Percentiles rank a stretch among this genome's conserved stretches.
phyloP scores from a whole-genome alignment of 2,329 filamentous ascomycete species.

The Chaetomiaceae sp. region DNA sequence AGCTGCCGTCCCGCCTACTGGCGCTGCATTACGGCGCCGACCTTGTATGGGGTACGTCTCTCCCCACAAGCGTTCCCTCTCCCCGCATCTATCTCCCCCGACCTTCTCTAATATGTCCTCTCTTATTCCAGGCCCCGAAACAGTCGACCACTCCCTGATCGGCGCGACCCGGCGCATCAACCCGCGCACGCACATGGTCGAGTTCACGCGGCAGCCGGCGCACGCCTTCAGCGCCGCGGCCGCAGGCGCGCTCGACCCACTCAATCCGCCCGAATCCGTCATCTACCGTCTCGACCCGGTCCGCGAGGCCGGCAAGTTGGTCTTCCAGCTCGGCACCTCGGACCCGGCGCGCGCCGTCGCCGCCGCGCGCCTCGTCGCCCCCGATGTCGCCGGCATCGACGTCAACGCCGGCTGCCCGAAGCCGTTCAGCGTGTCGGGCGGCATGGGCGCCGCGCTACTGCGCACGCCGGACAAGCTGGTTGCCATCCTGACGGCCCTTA shows the following conservation, averaged over 20 bases:
- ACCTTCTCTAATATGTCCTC: no score
- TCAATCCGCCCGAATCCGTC: slow-evolving; percentile 45
- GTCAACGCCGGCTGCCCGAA: slow-evolving; percentile 98
- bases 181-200: slow-evolving; percentile 68
- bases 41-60: slow-evolving; percentile 76
- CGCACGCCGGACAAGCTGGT: slow-evolving; percentile 77
- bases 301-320: slow-evolving; percentile 65
- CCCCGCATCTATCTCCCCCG: background rate
- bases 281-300: slow-evolving; percentile 80
- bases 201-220: slow-evolving; percentile 73
- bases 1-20: slow-evolving; percentile 80
- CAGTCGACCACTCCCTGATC: slow-evolving; percentile 85
- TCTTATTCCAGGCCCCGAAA: slow-evolving; percentile 66
- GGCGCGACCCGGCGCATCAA: slow-evolving; percentile 76
- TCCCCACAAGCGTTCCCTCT: background rate
- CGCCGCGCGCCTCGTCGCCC: slow-evolving; percentile 76
- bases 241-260: slow-evolving; percentile 39
- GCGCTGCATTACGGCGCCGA: slow-evolving; percentile 94
- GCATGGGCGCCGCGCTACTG: slow-evolving; percentile 92
- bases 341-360: slow-evolving; percentile 75
- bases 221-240: slow-evolving; percentile 54
- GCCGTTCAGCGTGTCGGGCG: slow-evolving; percentile 85
- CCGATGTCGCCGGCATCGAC: slow-evolving; percentile 88
- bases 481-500: slow-evolving; percentile 75
- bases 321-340: slow-evolving; percentile 90